Percentiles rank a stretch among this genome's conserved stretches.
These are phyloP conservation scores for Podospora pseudoanserina DNA, from an alignment of 495 filamentous ascomycete genomes.

Conservation along the genomic window DNA sequence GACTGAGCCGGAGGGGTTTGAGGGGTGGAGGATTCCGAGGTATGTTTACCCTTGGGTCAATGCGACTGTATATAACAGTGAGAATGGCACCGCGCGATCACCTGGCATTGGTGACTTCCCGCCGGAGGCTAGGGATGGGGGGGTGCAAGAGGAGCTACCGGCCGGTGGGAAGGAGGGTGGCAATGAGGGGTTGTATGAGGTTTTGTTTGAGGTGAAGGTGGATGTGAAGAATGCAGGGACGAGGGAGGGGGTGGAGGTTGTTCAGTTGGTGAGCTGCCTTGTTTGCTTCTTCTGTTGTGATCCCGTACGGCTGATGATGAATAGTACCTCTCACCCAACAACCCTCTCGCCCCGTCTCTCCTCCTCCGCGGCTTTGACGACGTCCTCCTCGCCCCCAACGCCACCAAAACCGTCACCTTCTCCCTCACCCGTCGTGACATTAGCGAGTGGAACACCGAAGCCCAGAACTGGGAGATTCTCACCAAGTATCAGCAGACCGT, in stretches of 20 bases:
- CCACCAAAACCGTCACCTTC: slow-evolving; percentile 59
- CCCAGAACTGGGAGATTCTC: slow-evolving; percentile 70
- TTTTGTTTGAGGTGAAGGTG: slow-evolving; percentile 43
- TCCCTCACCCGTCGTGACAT: slow-evolving; percentile 70
- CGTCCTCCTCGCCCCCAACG: slow-evolving; percentile 54
- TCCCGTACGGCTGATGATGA: too few species aligned
- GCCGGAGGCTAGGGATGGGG: slow-evolving; percentile 56
- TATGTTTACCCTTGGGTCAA: slow-evolving; percentile 42
- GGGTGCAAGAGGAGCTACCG: slow-evolving; percentile 63
- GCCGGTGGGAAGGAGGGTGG: slow-evolving; percentile 74
- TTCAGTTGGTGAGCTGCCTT: slow-evolving; percentile 47
- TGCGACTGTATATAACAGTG: slow-evolving; percentile 23
- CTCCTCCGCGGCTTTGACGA: slow-evolving; percentile 82
- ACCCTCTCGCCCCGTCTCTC: slow-evolving; percentile 60
- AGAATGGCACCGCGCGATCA: slow-evolving; percentile 24
- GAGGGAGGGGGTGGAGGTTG: slow-evolving; percentile 53
- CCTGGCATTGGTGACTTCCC: slow-evolving; percentile 49
- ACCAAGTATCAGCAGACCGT: background rate
- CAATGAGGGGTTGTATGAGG: slow-evolving; percentile 57
- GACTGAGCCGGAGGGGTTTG: slow-evolving; percentile 35
- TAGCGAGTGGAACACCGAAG: slow-evolving; percentile 71
- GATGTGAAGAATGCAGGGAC: slow-evolving; percentile 51
- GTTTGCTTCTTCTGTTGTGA: too few species aligned
- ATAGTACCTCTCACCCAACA: slow-evolving; percentile 57
- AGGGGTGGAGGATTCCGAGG: slow-evolving; percentile 31